Conservation (phyloP, 306 rosid genomes). For the Chamaecrista fasciculata region DNA sequence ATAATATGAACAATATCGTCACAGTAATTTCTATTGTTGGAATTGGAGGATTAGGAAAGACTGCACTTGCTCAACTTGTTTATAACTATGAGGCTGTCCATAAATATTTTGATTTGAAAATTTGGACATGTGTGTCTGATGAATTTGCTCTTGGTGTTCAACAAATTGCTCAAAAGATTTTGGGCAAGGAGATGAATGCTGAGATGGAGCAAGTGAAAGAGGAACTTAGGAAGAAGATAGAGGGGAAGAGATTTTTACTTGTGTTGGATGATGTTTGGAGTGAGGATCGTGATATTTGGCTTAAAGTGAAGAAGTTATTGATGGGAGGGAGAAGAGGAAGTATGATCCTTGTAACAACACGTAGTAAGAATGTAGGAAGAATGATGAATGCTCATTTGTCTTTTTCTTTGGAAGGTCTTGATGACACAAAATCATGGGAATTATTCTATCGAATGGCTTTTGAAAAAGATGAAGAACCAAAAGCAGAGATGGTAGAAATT, state of each 20-base stretch:
- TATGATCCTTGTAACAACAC: background rate
- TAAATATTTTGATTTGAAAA: background rate
- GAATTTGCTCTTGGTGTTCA: no score
- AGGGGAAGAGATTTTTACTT: background rate
- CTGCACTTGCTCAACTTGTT: conserved; percentile 27
- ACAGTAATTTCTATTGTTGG: conserved; percentile 7
- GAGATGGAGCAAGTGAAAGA: background rate
- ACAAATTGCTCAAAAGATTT: background rate
- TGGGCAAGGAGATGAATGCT: background rate
- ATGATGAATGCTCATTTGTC: background rate
- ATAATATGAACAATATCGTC: background rate
- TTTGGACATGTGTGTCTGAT: background rate
- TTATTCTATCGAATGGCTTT: background rate
- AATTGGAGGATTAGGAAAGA: conserved; percentile 26
- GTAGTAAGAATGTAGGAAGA: background rate
- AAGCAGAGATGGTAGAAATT: background rate
- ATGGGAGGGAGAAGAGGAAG: conserved; percentile 8
- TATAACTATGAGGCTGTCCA: background rate
- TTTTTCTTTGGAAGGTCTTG: background rate
- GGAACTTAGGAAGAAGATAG: background rate
- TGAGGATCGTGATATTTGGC: background rate
- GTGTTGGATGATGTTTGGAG: conserved; percentile 7
- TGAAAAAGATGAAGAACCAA: background rate
- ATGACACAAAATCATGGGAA: background rate
- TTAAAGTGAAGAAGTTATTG: background rate